Evolutionary conservation across 2,329 filamentous ascomycete species (phyloP).

Genomic region (Colletotrichum lindemuthianum): DNA sequence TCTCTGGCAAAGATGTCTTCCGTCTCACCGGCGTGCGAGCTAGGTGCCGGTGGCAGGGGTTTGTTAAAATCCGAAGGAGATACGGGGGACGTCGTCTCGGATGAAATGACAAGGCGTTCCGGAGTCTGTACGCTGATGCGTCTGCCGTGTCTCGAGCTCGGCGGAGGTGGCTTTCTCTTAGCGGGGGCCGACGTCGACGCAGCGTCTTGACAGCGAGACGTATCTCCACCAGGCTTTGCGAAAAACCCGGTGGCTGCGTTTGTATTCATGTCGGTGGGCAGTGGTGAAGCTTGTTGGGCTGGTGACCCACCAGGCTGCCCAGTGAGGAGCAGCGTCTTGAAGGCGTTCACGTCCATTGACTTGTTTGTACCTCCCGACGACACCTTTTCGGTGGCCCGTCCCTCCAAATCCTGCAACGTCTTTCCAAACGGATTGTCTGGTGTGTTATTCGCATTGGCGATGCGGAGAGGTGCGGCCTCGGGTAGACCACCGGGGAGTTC

Average conservation of each 20-base stretch:
- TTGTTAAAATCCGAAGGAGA: constrained; percentile 67
- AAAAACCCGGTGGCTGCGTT: neutral
- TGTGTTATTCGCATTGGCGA: constrained; percentile 40
- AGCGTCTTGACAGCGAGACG: constrained; percentile 64
- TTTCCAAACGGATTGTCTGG: constrained; percentile 67
- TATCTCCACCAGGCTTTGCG: constrained; percentile 47
- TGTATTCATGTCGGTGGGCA: constrained; percentile 40
- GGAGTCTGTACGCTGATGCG: constrained; percentile 64
- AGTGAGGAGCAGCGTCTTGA: constrained; percentile 79
- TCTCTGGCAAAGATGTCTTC: constrained; percentile 66
- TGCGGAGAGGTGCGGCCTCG: constrained; percentile 30
- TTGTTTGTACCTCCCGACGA: constrained; percentile 43
- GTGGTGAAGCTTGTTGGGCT: constrained; percentile 40
- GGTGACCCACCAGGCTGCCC: constrained; percentile 60
- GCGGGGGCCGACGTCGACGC: constrained; percentile 50
- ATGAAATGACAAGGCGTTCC: constrained; percentile 36
- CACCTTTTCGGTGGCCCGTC: constrained; percentile 45
- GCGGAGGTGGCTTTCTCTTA: constrained; percentile 77
- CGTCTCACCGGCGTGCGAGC: constrained; percentile 55
- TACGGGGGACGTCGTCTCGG: constrained; percentile 39
- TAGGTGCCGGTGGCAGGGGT: constrained; percentile 66
- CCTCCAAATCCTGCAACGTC: constrained; percentile 62
- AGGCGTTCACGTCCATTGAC: constrained; percentile 79
- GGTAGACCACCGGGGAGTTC: constrained; percentile 31
- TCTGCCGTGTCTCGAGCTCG: constrained; percentile 81